Evolutionary conservation across 148 eudicot species (phyloP), one percentile per base, ranked within the genome.

Genomic region (Spergularia bocconei): DNA sequence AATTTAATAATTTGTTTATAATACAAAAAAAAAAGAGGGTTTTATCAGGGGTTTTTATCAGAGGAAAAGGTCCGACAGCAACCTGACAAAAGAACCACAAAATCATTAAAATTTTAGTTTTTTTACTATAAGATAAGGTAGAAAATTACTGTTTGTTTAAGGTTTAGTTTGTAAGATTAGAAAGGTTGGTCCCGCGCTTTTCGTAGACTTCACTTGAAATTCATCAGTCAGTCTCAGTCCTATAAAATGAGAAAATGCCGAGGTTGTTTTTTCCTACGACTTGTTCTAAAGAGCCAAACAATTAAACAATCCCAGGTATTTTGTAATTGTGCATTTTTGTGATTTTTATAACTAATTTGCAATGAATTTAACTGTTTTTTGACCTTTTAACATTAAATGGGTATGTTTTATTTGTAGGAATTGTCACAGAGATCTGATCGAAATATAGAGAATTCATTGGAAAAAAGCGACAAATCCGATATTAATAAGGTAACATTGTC

Each of bases 191-290:
- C 82, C 83, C 84, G 75, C 81, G 72, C 63, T 60, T 84, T 80
- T 79, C 75, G 55, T 79, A 74, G 70, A 77, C 85, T 87, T 82
- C 67, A 77, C 83, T 85, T 79, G 73, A 60, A 75, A 80, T 56
- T 41, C 73, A 52, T 56, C 44, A 29, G n/a, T n/a, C 70, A 47
- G 41, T 39, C 20, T 57, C 14, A 1, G 0, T 1, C 59, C 38
- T 81, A 84, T 80, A 84, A 44, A 79, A 84, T 84, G 86, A 75
- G 70, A 39, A 84, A 71, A 52, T 48, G 72, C 36, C 38, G 5
- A 36, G 12, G 4, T 69, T 82, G 74, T 25, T 85, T 79, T 67
- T 80, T 56, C 86, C 83, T 75, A 80, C 79, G 83, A 62, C 79
- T 66, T 57, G 66, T 73, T 73, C 75, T 6, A 19, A 68, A 76